These are phyloP conservation scores for Trichomonas vaginalis DNA, from an alignment of 208 protist species.

Conservation along the genomic window DNA sequence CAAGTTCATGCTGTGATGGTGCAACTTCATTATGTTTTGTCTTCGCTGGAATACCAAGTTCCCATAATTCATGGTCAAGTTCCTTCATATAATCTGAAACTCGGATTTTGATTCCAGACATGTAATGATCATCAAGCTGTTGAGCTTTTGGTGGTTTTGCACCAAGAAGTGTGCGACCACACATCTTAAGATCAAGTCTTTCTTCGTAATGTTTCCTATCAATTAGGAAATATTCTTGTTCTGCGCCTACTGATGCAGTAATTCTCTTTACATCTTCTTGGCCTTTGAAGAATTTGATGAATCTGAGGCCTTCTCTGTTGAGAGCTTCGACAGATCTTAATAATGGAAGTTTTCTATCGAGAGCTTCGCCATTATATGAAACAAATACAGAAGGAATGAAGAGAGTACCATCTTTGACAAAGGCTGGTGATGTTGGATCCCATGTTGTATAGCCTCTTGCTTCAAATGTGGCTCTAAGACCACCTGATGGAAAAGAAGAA, in stretches of 20 bases:
- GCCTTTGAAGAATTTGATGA: constrained; percentile 24
- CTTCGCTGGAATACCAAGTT: constrained; percentile 54
- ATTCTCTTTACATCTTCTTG: background rate
- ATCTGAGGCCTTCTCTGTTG: constrained; percentile 20
- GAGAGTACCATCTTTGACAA: constrained; percentile 46
- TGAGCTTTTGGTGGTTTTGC: constrained; percentile 40
- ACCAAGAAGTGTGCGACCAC: constrained; percentile 50
- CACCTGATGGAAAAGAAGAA: constrained; percentile 55
- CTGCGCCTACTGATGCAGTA: constrained; percentile 31
- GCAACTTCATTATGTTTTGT: constrained; percentile 61
- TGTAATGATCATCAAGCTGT: constrained; percentile 60
- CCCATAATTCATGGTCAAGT: constrained; percentile 43
- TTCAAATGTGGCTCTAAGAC: constrained; percentile 48
- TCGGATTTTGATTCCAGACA: constrained; percentile 33
- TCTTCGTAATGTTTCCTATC: constrained; percentile 42
- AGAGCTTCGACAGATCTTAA: constrained; percentile 44
- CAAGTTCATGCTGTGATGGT: constrained; percentile 60
- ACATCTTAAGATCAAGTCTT: constrained; percentile 46
- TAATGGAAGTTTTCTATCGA: constrained; percentile 61
- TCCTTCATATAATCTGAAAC: constrained; percentile 35
- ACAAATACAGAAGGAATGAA: constrained; percentile 56
- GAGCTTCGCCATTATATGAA: constrained; percentile 48
- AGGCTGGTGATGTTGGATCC: constrained; percentile 54
- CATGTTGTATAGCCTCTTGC: constrained; percentile 59
- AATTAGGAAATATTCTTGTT: constrained; percentile 64